Percentiles rank a stretch among this genome's conserved stretches.
These are phyloP conservation scores for Carallia pectinifolia DNA, from an alignment of 345 rosid species.

Conservation along the genomic window DNA sequence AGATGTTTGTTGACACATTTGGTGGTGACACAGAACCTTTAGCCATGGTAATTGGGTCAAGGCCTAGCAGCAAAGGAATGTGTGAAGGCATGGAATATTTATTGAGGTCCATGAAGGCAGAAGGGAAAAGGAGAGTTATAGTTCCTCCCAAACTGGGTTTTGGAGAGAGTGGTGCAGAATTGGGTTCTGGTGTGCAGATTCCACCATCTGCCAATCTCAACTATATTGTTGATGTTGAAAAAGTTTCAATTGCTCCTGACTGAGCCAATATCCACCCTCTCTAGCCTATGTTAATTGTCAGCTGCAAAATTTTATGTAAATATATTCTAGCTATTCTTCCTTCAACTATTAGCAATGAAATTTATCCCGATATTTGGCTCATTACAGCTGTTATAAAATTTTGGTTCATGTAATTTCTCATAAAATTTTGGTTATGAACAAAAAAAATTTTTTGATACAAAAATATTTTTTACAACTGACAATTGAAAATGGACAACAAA, in stretches of 20 bases:
- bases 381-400: too few relatives aligned
- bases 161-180: conserved; percentile 68
- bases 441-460: too few relatives aligned
- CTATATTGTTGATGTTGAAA: conserved; percentile 71
- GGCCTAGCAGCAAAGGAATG: conserved; percentile 74
- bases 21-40: conserved; percentile 54
- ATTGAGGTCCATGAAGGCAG: conserved; percentile 76
- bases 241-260: conserved; percentile 89
- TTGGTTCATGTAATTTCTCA: too few relatives aligned
- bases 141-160: conserved; percentile 72
- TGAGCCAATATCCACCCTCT: conserved; percentile 19
- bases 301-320: too few relatives aligned
- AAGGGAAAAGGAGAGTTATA: conserved; percentile 77
- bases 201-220: conserved; percentile 65
- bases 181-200: conserved; percentile 61
- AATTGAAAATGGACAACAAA: too few relatives aligned
- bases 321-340: too few relatives aligned
- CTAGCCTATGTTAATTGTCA: too few relatives aligned
- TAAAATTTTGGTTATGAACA: too few relatives aligned
- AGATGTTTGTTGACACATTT: conserved; percentile 69
- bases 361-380: too few relatives aligned
- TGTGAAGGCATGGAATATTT: conserved; percentile 76
- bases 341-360: too few relatives aligned
- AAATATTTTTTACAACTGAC: too few relatives aligned
- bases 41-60: conserved; percentile 75